phyloP scores from a whole-genome alignment of 805 yeast genomes.

The Teunomyces panamensis region DNA sequence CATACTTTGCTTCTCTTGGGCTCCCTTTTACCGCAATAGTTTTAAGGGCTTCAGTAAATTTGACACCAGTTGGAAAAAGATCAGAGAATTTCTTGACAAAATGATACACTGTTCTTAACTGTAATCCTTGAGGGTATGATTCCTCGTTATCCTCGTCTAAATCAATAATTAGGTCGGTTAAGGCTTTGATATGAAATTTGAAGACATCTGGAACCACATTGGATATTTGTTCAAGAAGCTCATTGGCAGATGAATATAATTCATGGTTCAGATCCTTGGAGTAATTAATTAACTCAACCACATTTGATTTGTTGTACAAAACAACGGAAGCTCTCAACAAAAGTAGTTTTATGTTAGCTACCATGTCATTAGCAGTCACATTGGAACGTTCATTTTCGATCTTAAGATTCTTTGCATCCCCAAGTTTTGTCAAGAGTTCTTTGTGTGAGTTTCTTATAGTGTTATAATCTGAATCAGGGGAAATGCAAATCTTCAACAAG shows the following conservation, averaged over 20 bases:
- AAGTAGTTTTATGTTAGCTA: conserved; percentile 52
- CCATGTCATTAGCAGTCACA: conserved; percentile 48
- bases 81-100: conserved; percentile 52
- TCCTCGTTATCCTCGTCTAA: conserved; percentile 15
- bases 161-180: conserved; percentile 38
- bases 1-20: conserved; percentile 61
- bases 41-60: conserved; percentile 44
- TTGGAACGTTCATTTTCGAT: conserved; percentile 24
- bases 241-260: conserved; percentile 42
- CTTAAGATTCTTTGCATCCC: conserved; percentile 49
- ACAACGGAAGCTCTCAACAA: conserved; percentile 60
- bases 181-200: conserved; percentile 52
- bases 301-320: conserved; percentile 63
- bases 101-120: conserved; percentile 59
- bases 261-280: conserved; percentile 34
- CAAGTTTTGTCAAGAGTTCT: conserved; percentile 57
- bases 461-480: conserved; percentile 56
- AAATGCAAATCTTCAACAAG: conserved; percentile 51
- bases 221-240: conserved; percentile 58
- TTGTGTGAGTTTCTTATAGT: conserved; percentile 59
- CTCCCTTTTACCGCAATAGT: conserved; percentile 50
- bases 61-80: conserved; percentile 41
- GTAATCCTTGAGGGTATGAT: conserved; percentile 26
- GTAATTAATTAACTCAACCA: conserved; percentile 50
- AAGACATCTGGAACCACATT: conserved; percentile 60